Evolutionary conservation across 345 rosid species (phyloP).

Genomic region (Mercurialis annua): DNA sequence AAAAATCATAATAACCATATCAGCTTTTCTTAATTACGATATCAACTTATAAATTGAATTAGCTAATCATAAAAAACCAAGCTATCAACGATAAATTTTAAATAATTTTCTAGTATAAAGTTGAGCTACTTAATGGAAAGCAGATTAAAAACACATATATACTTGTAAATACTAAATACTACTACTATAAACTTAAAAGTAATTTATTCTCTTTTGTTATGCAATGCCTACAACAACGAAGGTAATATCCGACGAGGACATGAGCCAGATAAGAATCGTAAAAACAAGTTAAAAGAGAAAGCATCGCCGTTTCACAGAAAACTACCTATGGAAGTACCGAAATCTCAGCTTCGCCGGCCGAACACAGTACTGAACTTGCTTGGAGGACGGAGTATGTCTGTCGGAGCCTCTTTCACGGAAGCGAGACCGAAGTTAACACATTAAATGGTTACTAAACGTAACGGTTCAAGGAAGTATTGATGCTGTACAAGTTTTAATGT

Average conservation of each 20-base stretch:
- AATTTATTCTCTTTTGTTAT: constrained; percentile 46
- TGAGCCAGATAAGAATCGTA: constrained; percentile 51
- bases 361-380: constrained; percentile 57
- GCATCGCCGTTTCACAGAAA: constrained; percentile 65
- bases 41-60: no score
- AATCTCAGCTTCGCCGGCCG: constrained; percentile 52
- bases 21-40: no score
- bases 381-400: constrained; percentile 18
- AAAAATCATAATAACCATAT: no score
- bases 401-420: constrained; percentile 15
- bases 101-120: no score
- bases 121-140: no score
- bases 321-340: constrained; percentile 21
- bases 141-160: no score
- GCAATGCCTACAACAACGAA: constrained; percentile 50
- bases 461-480: constrained; percentile 80
- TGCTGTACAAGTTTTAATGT: constrained; percentile 63
- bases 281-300: constrained; percentile 39
- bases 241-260: constrained; percentile 38
- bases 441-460: constrained; percentile 78
- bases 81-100: no score
- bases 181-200: no score
- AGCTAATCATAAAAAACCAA: no score
- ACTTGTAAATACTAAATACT: no score
- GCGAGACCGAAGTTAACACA: constrained; percentile 53